A percentile compares a stretch with the other conserved stretches of the same genome.
Conservation (phyloP, 352 stramenopile genomes). For the Phytophthora pseudosyringae region DNA sequence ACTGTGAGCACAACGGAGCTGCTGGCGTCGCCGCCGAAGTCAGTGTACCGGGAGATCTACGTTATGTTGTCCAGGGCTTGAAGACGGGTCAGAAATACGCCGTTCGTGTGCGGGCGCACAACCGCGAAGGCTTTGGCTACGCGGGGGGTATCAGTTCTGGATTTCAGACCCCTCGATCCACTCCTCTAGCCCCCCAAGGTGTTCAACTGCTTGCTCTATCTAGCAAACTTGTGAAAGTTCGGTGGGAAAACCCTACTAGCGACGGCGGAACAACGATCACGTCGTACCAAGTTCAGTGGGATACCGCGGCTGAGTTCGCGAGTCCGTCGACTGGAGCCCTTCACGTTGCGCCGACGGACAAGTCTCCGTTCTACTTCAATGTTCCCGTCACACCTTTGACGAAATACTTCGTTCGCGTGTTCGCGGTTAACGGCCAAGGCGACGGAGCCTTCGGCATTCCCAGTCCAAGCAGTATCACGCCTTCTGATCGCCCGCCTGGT, state of each 20-base stretch:
- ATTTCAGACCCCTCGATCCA: conserved; percentile 66
- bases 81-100: conserved; percentile 67
- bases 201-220: conserved; percentile 70
- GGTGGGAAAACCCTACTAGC: conserved; percentile 70
- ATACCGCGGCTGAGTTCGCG: conserved; percentile 41
- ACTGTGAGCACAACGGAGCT: conserved; percentile 69
- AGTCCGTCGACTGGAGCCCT: background rate
- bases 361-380: conserved; percentile 90
- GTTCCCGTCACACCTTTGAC: conserved; percentile 72
- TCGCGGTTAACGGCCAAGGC: conserved; percentile 93
- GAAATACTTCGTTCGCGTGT: conserved; percentile 91
- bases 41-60: conserved; percentile 32
- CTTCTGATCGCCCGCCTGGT: conserved; percentile 80
- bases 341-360: conserved; percentile 17
- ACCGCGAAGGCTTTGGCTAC: conserved; percentile 63
- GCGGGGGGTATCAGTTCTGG: conserved; percentile 51
- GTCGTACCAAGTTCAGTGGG: conserved; percentile 94
- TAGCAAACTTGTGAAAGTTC: conserved; percentile 74
- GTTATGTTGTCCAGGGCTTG: conserved; percentile 52
- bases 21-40: conserved; percentile 43
- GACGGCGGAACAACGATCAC: conserved; percentile 78
- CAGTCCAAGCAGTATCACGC: conserved; percentile 55
- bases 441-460: conserved; percentile 54
- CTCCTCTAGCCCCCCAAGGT: conserved; percentile 39
- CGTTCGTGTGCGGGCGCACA: conserved; percentile 69